Evolutionary conservation across 2,329 filamentous ascomycete species (phyloP).

Genomic region (Alternaria conjuncta): DNA sequence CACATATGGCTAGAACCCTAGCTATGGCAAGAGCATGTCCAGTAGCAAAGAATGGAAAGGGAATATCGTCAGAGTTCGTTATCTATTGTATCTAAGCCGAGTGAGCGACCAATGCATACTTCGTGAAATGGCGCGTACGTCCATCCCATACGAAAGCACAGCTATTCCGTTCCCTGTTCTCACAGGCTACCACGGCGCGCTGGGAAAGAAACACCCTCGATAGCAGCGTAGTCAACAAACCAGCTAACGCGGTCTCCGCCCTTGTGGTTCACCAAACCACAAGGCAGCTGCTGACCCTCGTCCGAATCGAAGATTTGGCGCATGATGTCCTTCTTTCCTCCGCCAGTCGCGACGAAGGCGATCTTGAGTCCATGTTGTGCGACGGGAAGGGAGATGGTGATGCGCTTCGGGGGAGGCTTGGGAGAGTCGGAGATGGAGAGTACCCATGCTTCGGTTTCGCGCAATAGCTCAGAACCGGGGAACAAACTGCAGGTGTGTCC

Average conservation of each 20-base stretch:
- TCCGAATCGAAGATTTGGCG: slow-evolving; percentile 88
- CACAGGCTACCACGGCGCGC: slow-evolving; percentile 69
- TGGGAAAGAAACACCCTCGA: slow-evolving; percentile 84
- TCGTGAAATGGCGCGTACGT: slow-evolving; percentile 24
- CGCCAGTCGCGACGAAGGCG: slow-evolving; percentile 90
- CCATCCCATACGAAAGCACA: slow-evolving; percentile 34
- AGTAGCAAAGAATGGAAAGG: not conserved
- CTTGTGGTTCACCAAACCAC: slow-evolving; percentile 83
- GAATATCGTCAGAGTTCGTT: slow-evolving; percentile 13
- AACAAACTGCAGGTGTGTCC: slow-evolving; percentile 98
- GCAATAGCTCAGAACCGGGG: slow-evolving; percentile 83
- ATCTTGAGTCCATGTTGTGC: slow-evolving; percentile 85
- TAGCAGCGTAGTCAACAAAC: slow-evolving; percentile 89
- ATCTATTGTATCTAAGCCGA: slow-evolving; percentile 32
- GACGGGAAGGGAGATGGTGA: slow-evolving; percentile 91
- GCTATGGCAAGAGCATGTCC: not conserved
- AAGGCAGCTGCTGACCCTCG: slow-evolving; percentile 76
- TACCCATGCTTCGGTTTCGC: slow-evolving; percentile 90
- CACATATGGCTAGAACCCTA: slow-evolving; percentile 3
- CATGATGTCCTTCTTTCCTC: slow-evolving; percentile 87
- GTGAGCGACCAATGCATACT: slow-evolving; percentile 33
- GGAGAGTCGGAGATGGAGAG: slow-evolving; percentile 90
- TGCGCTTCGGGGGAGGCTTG: slow-evolving; percentile 88
- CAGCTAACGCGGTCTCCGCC: slow-evolving; percentile 88
- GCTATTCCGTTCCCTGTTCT: slow-evolving; percentile 20